Evolutionary conservation across 2,329 filamentous ascomycete species (phyloP).

Genomic region (Cladophialophora exuberans): DNA sequence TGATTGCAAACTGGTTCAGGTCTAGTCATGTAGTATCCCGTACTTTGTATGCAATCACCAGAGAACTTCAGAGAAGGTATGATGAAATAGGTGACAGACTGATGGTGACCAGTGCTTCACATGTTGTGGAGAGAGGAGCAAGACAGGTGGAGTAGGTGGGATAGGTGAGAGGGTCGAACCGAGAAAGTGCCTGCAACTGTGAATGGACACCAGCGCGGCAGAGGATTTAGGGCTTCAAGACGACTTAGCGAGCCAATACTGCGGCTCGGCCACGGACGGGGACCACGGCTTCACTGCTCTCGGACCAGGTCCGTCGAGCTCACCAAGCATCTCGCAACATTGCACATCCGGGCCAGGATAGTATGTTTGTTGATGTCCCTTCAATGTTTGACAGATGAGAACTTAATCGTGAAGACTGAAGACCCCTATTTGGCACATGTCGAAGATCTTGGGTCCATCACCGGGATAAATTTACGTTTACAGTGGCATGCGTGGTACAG

Average conservation of each 20-base stretch:
- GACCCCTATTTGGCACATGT: too few species aligned
- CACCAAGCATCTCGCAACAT: too few species aligned
- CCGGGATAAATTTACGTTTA: too few species aligned
- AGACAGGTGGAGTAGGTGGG: background rate
- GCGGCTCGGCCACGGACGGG: background rate
- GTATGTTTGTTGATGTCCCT: too few species aligned
- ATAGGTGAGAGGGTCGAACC: conserved; percentile 2
- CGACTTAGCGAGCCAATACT: conserved; percentile 13
- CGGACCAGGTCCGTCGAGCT: background rate
- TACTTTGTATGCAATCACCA: too few species aligned
- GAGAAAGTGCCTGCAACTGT: conserved; percentile 3
- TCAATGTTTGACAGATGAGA: too few species aligned
- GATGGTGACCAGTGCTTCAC: conserved; percentile 3
- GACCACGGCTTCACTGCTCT: background rate
- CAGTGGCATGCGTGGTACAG: too few species aligned
- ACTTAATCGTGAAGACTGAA: too few species aligned
- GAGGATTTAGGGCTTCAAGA: background rate
- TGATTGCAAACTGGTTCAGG: background rate
- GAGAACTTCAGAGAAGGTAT: too few species aligned
- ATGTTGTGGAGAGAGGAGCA: background rate
- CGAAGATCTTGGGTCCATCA: too few species aligned
- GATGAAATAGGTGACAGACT: background rate
- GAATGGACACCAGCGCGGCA: background rate
- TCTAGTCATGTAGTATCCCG: conserved; percentile 3
- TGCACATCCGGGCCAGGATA: too few species aligned